These are phyloP conservation scores for Trichoderma hamatum DNA, from an alignment of 2,329 filamentous ascomycete genomes.

Conservation along the genomic window DNA sequence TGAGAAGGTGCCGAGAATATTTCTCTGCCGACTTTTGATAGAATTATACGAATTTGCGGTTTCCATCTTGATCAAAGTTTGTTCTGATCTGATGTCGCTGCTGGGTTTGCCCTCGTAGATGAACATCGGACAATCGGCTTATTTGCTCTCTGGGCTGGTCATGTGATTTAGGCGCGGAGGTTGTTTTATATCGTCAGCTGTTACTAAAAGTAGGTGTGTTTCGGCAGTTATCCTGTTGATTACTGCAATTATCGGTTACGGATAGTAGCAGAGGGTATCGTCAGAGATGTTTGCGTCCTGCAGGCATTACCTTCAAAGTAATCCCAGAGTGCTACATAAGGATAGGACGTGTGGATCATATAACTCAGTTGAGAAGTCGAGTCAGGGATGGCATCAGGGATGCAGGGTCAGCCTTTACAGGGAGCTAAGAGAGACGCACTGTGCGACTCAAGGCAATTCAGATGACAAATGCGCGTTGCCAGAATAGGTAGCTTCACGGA, in stretches of 20 bases:
- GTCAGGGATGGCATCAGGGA: neutral
- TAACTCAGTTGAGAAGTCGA: neutral
- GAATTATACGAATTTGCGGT: slow-evolving; percentile 10
- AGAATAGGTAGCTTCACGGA: neutral
- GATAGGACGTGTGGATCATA: neutral
- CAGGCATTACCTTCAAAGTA: neutral
- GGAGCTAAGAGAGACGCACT: neutral
- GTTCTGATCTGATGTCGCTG: neutral
- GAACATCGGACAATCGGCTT: slow-evolving; percentile 16
- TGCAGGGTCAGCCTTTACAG: neutral
- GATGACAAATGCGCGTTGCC: slow-evolving; percentile 16
- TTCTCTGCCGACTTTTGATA: slow-evolving; percentile 16
- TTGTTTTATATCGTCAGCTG: neutral
- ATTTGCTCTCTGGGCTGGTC: neutral
- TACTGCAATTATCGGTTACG: neutral
- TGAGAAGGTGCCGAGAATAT: slow-evolving; percentile 14
- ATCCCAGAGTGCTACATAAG: neutral
- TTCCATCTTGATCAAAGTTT: slow-evolving; percentile 5
- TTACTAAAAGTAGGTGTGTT: neutral
- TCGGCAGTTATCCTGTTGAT: neutral
- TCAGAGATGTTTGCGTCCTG: neutral
- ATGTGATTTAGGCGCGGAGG: slow-evolving; percentile 3
- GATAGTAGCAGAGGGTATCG: neutral
- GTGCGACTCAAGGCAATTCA: neutral
- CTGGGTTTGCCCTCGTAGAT: slow-evolving; percentile 3